Evolutionary conservation across 495 filamentous ascomycete genomes (phyloP).

Genomic region (Jackrogersella multiformis): DNA sequence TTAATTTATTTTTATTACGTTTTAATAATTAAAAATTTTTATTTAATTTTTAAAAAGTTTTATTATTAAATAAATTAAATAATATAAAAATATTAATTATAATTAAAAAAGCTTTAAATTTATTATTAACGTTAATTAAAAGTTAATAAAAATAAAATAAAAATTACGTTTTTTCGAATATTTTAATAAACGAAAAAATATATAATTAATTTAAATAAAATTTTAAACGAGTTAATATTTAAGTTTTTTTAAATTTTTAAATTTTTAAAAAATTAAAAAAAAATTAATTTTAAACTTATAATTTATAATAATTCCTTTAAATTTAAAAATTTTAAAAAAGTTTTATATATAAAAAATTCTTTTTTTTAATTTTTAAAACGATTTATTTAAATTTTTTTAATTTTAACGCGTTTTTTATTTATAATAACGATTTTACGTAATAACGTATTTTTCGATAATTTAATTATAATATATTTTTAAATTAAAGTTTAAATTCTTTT

Average conservation of each 20-base stretch:
- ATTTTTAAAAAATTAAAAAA: not conserved
- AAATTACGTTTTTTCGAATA: not conserved
- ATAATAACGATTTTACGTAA: no score
- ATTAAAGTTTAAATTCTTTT: not conserved
- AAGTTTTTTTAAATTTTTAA: not conserved
- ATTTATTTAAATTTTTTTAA: no score
- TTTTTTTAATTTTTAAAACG: no score
- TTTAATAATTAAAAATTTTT: no score
- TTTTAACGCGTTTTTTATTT: no score
- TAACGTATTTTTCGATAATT: no score
- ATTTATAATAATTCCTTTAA: not conserved
- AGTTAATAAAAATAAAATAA: not conserved
- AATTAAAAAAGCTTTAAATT: not conserved
- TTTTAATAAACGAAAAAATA: not conserved
- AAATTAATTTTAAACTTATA: not conserved
- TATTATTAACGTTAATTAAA: not conserved
- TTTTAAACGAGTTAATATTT: not conserved
- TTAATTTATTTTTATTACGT: no score
- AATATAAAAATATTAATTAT: not conserved
- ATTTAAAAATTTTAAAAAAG: no score
- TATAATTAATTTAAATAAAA: slow-evolving; percentile 1
- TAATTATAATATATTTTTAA: not conserved
- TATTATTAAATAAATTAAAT: not conserved
- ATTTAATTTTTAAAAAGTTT: no score
- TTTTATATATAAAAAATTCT: no score